phyloP scores from a whole-genome alignment of 2,329 filamentous ascomycete genomes.

The Claviceps monticola region DNA sequence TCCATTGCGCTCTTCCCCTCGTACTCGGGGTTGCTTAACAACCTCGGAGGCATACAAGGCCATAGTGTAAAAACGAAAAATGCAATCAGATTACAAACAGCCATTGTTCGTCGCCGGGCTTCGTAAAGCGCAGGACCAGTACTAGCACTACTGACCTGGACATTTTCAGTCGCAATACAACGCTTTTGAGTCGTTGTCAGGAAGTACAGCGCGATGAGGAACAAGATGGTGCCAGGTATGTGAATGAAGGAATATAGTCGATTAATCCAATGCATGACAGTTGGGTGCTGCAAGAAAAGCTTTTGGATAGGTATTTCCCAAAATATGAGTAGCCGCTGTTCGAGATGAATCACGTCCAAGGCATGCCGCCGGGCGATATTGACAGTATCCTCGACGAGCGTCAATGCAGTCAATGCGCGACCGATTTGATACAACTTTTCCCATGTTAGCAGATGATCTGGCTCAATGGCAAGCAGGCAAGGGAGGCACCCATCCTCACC shows the following conservation, averaged over 20 bases:
- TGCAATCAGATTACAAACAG: conserved; percentile 45
- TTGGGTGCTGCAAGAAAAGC: conserved; percentile 32
- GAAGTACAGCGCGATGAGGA: conserved; percentile 51
- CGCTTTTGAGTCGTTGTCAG: conserved; percentile 51
- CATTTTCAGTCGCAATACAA: conserved; percentile 14
- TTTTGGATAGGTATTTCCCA: conserved; percentile 34
- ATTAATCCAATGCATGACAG: conserved; percentile 55
- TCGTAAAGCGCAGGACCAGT: conserved; percentile 38
- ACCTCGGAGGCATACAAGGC: conserved; percentile 49
- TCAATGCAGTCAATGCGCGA: conserved; percentile 57
- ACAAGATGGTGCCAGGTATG: conserved; percentile 62
- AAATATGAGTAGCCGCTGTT: conserved; percentile 51
- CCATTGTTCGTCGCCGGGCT: conserved; percentile 43
- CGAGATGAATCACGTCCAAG: conserved; percentile 51
- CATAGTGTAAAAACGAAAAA: conserved; percentile 49
- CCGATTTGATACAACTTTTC: conserved; percentile 58
- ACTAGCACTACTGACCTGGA: conserved; percentile 15
- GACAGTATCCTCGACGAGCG: conserved; percentile 53
- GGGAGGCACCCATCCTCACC: background rate
- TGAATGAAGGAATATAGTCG: conserved; percentile 65
- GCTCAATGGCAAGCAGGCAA: background rate
- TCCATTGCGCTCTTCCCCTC: conserved; percentile 40
- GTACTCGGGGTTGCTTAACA: conserved; percentile 42
- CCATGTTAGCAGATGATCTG: background rate
- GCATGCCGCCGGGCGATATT: conserved; percentile 55